Base-by-base conservation (phyloP, 1,139 yeast species). In the Suhomyces yuchorum region DNA sequence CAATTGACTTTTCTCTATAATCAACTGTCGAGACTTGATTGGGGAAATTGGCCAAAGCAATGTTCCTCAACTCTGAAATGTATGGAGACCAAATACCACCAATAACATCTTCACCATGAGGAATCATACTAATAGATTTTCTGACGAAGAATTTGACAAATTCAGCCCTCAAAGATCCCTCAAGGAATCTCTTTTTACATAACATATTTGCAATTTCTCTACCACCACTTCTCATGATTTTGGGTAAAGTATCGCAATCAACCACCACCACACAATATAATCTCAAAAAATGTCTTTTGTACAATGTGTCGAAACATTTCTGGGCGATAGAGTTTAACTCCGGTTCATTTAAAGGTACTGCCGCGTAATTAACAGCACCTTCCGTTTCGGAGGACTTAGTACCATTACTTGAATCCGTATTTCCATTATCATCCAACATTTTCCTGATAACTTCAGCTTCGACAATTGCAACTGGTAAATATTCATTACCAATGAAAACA, bases 121-220 rank as follows among this genome's bases (percentile, higher is more conserved):
- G 89, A 20, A 89, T 70, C 65, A 84, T 78, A 51, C 86, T 77
- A 17, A 89, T 74, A 0, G 95, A 84, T 48, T 80, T 78, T 37
- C 81, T 75, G 23, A 87, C 80, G 49, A 86, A 86, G 61, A 92
- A 93, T 60, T 89, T 90, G 45, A 91, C 92, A 66, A 81, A 92
- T 36, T 83, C 86, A 0, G 96, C 87, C 26, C 82, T 78, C 32
- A 93, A 70, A 9, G 80, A 74, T 1, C 98, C 98, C 55, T 84
- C 87, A 42, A 85, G 75, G 60, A 91, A 91, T 55, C 82, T 78
- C 57, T 88, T 83, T 54, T 92, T 90, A 56, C 97, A 92, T 43
- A 95, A 76, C 84, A 92, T 89, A 57, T 92, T 93, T 2, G 99
- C 98, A 56, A 93, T 87, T 59, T 95, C 99, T 28, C 86, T 75